These are phyloP conservation scores for Nyctanthes arbortristis DNA, from an alignment of 257 asterid genomes.

Conservation along the genomic window DNA sequence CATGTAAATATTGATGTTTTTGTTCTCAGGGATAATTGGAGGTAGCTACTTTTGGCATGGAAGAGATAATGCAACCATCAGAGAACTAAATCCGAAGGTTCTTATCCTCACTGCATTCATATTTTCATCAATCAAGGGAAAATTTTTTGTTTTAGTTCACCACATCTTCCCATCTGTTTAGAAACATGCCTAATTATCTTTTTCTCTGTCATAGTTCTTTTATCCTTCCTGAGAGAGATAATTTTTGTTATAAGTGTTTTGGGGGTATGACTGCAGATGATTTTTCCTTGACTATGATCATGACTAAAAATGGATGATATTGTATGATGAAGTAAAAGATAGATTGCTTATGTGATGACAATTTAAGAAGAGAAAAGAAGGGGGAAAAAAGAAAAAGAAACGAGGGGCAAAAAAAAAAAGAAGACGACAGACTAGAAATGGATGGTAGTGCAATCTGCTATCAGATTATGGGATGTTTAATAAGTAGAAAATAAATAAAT, in stretches of 20 bases:
- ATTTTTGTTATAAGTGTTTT: slow-evolving; percentile 2
- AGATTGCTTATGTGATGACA: too few species aligned
- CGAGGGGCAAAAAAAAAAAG: too few species aligned
- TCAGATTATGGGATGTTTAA: not conserved
- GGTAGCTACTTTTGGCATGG: slow-evolving; percentile 97
- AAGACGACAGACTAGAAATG: too few species aligned
- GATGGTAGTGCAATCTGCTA: not conserved
- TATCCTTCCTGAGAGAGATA: not conserved
- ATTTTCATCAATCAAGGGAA: slow-evolving; percentile 18
- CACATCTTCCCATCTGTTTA: not conserved
- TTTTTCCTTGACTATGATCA: not conserved
- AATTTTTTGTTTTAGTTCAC: slow-evolving; percentile 9
- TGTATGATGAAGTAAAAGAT: too few species aligned
- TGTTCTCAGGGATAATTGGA: slow-evolving; percentile 62
- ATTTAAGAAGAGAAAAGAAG: too few species aligned
- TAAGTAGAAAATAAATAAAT: slow-evolving; percentile 2
- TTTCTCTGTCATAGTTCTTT: not conserved
- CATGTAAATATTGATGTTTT: slow-evolving; percentile 13
- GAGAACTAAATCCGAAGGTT: slow-evolving; percentile 97
- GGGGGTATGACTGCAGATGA: slow-evolving; percentile 8
- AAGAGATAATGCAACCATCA: slow-evolving; percentile 64
- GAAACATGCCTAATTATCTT: not conserved
- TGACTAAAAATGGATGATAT: too few species aligned
- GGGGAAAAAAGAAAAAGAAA: too few species aligned
- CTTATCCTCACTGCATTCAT: slow-evolving; percentile 18